phyloP scores from a whole-genome alignment of 164 flowering plant genomes.

The Nelumbo lutea region DNA sequence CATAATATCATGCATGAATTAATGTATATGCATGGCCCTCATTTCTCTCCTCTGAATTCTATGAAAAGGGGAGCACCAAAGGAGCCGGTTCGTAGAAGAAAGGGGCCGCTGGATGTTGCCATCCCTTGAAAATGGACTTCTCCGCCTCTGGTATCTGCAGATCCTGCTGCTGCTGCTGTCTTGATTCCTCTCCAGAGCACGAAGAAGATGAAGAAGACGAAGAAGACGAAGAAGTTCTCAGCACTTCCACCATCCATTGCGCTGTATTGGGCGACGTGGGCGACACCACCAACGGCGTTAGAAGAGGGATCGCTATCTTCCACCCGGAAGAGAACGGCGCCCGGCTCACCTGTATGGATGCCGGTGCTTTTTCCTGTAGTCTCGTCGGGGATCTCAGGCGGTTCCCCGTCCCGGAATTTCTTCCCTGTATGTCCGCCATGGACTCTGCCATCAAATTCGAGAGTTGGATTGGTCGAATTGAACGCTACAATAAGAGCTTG shows the following conservation, averaged over 20 bases:
- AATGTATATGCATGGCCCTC: too few species aligned
- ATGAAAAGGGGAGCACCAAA: neutral
- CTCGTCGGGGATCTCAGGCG: constrained; percentile 26
- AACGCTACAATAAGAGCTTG: too few species aligned
- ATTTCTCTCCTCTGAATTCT: neutral
- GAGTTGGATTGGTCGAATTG: neutral
- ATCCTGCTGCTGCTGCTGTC: neutral
- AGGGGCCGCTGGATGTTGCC: constrained; percentile 2
- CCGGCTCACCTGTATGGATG: constrained; percentile 33
- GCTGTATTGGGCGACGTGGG: constrained; percentile 16
- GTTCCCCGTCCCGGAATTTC: neutral
- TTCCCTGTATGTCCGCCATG: constrained; percentile 15
- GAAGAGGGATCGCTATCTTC: constrained; percentile 51
- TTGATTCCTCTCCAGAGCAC: neutral
- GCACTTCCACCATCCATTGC: constrained; percentile 8
- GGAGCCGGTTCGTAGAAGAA: neutral
- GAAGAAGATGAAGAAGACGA: too few species aligned
- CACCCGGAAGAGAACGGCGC: constrained; percentile 17
- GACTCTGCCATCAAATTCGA: neutral
- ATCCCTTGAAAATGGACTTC: neutral
- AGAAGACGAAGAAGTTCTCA: neutral
- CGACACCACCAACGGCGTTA: constrained; percentile 39
- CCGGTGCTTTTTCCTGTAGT: constrained; percentile 43
- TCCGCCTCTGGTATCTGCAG: neutral
- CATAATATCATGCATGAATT: neutral